These are phyloP conservation scores for Coniferiporia sulphurascens DNA, from an alignment of 1,284 basidiomycete species.

Conservation along the genomic window DNA sequence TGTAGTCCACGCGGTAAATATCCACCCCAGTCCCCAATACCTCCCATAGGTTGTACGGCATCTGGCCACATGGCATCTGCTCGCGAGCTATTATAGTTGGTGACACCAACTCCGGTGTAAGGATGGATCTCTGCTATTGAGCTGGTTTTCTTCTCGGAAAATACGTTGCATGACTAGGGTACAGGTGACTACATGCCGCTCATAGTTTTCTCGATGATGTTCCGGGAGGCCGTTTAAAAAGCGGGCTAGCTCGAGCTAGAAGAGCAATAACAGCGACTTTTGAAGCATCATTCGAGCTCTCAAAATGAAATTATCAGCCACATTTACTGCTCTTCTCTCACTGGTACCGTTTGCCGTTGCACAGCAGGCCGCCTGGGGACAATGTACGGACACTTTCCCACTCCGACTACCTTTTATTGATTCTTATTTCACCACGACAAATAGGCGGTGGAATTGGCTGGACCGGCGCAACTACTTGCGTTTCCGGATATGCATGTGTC, in stretches of 20 bases:
- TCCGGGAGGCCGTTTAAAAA: conserved; percentile 1
- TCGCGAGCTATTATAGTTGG: not conserved
- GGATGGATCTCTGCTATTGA: not conserved
- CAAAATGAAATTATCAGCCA: conserved; percentile 26
- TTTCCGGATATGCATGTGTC: conserved; percentile 27
- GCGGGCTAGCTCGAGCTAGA: not conserved
- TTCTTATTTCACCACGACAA: not conserved
- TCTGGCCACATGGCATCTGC: no score
- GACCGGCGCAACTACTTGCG: conserved; percentile 34
- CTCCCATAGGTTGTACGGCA: no score
- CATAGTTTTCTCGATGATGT: not conserved
- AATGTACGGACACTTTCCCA: conserved; percentile 26
- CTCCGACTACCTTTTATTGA: not conserved
- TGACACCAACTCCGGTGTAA: not conserved
- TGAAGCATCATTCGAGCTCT: not conserved
- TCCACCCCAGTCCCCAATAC: not conserved
- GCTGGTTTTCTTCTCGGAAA: not conserved
- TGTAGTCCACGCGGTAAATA: no score
- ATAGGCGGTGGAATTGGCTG: conserved; percentile 33
- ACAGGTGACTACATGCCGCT: not conserved
- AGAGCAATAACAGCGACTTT: not conserved
- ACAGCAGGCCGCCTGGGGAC: conserved; percentile 31
- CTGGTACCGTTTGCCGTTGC: conserved; percentile 28
- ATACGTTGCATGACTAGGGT: conserved; percentile 3
- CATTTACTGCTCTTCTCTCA: conserved; percentile 26